phyloP scores from a whole-genome alignment of 2,329 filamentous ascomycete species.

The Trichoderma gracile region DNA sequence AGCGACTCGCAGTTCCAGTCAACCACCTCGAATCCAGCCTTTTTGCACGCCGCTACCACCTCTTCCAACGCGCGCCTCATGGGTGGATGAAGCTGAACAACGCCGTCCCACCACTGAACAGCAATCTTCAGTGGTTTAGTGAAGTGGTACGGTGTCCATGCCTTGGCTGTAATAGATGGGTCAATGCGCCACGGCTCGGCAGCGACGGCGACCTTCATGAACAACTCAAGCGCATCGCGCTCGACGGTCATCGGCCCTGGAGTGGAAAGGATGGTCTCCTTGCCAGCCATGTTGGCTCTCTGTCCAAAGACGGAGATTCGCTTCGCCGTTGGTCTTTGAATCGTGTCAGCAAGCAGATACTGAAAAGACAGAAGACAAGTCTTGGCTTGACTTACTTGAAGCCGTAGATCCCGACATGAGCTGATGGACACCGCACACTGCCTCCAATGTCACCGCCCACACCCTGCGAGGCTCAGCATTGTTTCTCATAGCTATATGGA shows the following conservation, averaged over 20 bases:
- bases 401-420: slow-evolving; percentile 32
- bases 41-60: slow-evolving; percentile 51
- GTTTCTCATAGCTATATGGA: neutral
- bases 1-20: slow-evolving; percentile 53
- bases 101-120: slow-evolving; percentile 58
- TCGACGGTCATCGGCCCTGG: slow-evolving; percentile 40
- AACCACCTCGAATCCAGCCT: slow-evolving; percentile 54
- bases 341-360: neutral
- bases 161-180: slow-evolving; percentile 36
- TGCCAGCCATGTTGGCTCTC: slow-evolving; percentile 37
- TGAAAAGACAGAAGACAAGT: neutral
- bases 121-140: slow-evolving; percentile 58
- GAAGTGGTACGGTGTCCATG: slow-evolving; percentile 41
- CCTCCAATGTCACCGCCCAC: slow-evolving; percentile 48
- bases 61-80: slow-evolving; percentile 57
- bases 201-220: slow-evolving; percentile 39
- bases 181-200: slow-evolving; percentile 40
- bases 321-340: slow-evolving; percentile 32
- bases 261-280: slow-evolving; percentile 40
- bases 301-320: slow-evolving; percentile 35
- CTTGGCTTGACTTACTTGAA: slow-evolving; percentile 3
- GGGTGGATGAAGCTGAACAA: slow-evolving; percentile 62
- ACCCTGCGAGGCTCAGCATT: slow-evolving; percentile 26
- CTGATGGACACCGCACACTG: slow-evolving; percentile 42
- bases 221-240: slow-evolving; percentile 39